A percentile compares a stretch with the other conserved stretches of the same genome.
phyloP scores from a whole-genome alignment of 1,284 basidiomycete species.

The Moesziomyces globuligerus region DNA sequence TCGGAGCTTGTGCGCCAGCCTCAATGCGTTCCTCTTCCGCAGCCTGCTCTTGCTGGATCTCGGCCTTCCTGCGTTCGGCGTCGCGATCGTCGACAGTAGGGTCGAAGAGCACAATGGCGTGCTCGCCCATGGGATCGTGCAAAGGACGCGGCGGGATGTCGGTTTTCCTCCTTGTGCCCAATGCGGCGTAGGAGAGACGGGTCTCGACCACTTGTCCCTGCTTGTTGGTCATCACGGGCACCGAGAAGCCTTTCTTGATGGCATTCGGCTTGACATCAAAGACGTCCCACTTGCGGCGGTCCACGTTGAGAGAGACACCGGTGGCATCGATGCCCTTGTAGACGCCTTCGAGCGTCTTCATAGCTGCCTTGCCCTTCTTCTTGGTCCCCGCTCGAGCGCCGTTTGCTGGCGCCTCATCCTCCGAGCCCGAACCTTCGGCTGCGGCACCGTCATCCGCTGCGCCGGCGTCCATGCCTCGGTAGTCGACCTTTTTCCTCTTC shows the following conservation, averaged over 20 bases:
- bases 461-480: slow-evolving; percentile 58
- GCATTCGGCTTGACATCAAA: slow-evolving; percentile 57
- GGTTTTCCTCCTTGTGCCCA: slow-evolving; percentile 85
- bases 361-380: slow-evolving; percentile 39
- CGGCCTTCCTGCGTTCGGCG: slow-evolving; percentile 52
- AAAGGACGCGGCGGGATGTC: slow-evolving; percentile 88
- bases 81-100: slow-evolving; percentile 83
- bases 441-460: slow-evolving; percentile 46
- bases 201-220: slow-evolving; percentile 78
- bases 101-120: slow-evolving; percentile 96
- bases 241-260: slow-evolving; percentile 74
- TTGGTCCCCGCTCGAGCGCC: slow-evolving; percentile 19
- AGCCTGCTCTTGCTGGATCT: slow-evolving; percentile 38
- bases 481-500: slow-evolving; percentile 63
- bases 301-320: slow-evolving; percentile 63
- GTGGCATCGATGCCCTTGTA: slow-evolving; percentile 64
- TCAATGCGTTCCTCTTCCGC: slow-evolving; percentile 40
- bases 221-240: slow-evolving; percentile 84
- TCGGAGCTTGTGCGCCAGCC: slow-evolving; percentile 24
- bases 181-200: slow-evolving; percentile 77
- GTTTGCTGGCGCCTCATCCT: slow-evolving; percentile 23
- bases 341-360: slow-evolving; percentile 58
- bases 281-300: slow-evolving; percentile 58
- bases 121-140: slow-evolving; percentile 96
- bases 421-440: slow-evolving; percentile 25